Conservation (phyloP, 345 rosid genomes). For the Syzygium jambos region DNA sequence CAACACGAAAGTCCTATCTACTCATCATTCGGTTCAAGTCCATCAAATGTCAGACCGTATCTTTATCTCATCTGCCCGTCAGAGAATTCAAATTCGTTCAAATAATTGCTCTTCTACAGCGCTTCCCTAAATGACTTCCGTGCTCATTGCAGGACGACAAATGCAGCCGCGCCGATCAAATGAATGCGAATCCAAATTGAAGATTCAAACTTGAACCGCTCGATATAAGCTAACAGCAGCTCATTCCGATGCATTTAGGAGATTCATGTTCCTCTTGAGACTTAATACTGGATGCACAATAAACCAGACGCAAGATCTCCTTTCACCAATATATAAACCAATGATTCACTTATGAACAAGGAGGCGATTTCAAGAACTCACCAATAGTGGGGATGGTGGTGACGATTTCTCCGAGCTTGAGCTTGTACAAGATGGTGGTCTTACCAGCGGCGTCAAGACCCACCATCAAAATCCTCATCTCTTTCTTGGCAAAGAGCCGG, state of each 20-base stretch:
- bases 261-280: background rate
- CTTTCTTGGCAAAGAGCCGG: constrained; percentile 64
- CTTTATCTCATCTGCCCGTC: background rate
- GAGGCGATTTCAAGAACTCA: constrained; percentile 4
- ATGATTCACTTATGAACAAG: background rate
- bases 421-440: constrained; percentile 72
- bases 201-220: background rate
- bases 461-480: constrained; percentile 80
- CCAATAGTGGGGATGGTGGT: constrained; percentile 78
- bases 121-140: background rate
- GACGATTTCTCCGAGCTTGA: constrained; percentile 75
- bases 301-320: background rate
- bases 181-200: background rate
- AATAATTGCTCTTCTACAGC: background rate
- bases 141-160: background rate
- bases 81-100: background rate
- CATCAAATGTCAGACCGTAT: background rate
- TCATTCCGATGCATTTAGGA: background rate
- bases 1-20: background rate
- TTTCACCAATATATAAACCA: background rate
- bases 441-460: constrained; percentile 88
- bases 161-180: background rate
- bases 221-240: background rate
- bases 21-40: background rate
- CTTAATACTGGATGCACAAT: background rate